These are phyloP conservation scores for Phyllosticta capitalensis DNA, from an alignment of 2,329 filamentous ascomycete genomes.

Conservation along the genomic window DNA sequence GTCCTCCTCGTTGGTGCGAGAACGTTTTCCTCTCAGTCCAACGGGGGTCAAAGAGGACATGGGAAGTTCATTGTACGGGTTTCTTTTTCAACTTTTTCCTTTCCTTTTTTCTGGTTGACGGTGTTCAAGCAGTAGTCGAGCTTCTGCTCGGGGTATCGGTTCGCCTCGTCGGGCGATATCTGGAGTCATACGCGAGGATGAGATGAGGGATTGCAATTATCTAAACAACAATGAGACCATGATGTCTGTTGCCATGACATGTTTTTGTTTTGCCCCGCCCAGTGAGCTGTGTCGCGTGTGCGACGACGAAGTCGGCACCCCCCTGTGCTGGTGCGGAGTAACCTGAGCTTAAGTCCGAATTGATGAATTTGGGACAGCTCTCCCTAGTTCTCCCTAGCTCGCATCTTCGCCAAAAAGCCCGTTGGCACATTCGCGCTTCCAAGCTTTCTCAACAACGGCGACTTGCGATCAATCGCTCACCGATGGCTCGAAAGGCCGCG, in stretches of 20 bases:
- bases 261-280: neutral
- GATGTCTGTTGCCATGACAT: neutral
- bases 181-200: constrained; percentile 7
- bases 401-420: neutral
- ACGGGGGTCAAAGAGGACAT: constrained; percentile 5
- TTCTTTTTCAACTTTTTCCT: neutral
- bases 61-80: constrained; percentile 6
- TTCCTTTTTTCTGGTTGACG: neutral
- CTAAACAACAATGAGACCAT: neutral
- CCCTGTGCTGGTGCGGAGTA: neutral
- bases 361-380: neutral
- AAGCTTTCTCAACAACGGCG: neutral
- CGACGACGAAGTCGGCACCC: neutral
- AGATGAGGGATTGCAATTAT: neutral
- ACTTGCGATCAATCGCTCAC: neutral
- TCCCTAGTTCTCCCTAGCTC: neutral
- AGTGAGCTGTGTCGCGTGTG: neutral
- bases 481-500: constrained; percentile 7
- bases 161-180: neutral
- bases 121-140: neutral
- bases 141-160: constrained; percentile 8
- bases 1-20: constrained; percentile 6
- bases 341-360: constrained; percentile 3
- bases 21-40: constrained; percentile 10
- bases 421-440: neutral